A percentile compares a stretch with the other conserved stretches of the same genome.
These are phyloP conservation scores for Colletotrichum musicola DNA, from an alignment of 2,329 filamentous ascomycete genomes.

Conservation along the genomic window DNA sequence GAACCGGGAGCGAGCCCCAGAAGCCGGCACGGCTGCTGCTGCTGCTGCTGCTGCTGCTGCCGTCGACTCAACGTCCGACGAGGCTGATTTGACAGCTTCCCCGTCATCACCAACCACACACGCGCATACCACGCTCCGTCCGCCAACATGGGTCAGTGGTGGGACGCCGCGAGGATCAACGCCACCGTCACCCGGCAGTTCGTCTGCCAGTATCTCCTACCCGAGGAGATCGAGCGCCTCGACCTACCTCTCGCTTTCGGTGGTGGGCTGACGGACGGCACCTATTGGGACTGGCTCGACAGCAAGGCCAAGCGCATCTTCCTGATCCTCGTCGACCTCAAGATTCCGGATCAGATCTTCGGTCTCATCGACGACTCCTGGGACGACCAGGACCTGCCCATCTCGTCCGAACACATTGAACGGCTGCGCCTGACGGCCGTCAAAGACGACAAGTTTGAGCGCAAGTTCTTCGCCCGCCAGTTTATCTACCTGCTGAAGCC, in stretches of 20 bases:
- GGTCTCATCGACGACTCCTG: slow-evolving; percentile 80
- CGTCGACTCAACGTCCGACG: slow-evolving; percentile 6
- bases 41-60: no score
- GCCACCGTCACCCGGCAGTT: slow-evolving; percentile 77
- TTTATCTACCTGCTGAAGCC: slow-evolving; percentile 78
- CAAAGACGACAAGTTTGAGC: slow-evolving; percentile 73
- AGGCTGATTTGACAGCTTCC: slow-evolving; percentile 2
- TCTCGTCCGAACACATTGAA: slow-evolving; percentile 74
- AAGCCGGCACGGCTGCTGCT: slow-evolving; percentile 1
- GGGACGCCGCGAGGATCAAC: slow-evolving; percentile 78
- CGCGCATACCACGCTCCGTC: background rate
- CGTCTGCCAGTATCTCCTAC: slow-evolving; percentile 73
- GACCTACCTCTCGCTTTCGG: slow-evolving; percentile 75
- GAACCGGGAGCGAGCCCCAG: slow-evolving; percentile 1
- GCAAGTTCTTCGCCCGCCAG: slow-evolving; percentile 77
- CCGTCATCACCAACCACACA: background rate
- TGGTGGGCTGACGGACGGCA: slow-evolving; percentile 76
- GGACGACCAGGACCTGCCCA: slow-evolving; percentile 81
- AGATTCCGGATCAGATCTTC: slow-evolving; percentile 80
- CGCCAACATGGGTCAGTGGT: slow-evolving; percentile 63
- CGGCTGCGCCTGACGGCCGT: slow-evolving; percentile 71
- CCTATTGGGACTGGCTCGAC: slow-evolving; percentile 84
- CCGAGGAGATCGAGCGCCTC: slow-evolving; percentile 72
- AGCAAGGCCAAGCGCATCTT: slow-evolving; percentile 77
- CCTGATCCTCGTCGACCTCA: slow-evolving; percentile 77